Evolutionary conservation across 768 basidiomycete genomes (phyloP).

Genomic region (Pseudohyphozyma bogoriensis): DNA sequence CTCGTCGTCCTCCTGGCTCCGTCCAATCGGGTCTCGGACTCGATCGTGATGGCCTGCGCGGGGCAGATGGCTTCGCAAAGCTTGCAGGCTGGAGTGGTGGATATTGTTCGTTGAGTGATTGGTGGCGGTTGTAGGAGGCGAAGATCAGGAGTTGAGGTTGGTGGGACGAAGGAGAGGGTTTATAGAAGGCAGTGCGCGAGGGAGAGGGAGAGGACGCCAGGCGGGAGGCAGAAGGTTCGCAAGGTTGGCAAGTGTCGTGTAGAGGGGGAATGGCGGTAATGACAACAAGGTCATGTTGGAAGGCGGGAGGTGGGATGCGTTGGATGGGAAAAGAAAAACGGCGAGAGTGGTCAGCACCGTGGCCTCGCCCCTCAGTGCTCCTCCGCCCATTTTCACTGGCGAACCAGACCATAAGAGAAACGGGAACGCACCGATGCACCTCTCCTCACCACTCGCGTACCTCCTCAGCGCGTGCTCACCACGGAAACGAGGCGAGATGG

Average conservation of each 20-base stretch:
- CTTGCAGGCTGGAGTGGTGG: slow-evolving; percentile 65
- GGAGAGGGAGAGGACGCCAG: neutral
- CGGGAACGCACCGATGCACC: slow-evolving; percentile 76
- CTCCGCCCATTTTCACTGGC: too few relatives aligned
- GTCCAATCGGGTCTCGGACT: slow-evolving; percentile 90
- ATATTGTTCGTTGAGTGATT: neutral
- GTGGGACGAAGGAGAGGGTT: too few relatives aligned
- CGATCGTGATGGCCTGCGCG: slow-evolving; percentile 97
- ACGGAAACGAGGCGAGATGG: slow-evolving; percentile 91
- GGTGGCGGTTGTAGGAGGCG: neutral
- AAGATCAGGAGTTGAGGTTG: neutral
- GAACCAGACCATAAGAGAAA: neutral
- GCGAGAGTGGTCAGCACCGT: too few relatives aligned
- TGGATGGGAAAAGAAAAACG: too few relatives aligned
- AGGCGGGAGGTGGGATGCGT: too few relatives aligned
- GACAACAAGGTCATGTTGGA: too few relatives aligned
- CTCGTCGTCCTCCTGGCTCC: slow-evolving; percentile 93
- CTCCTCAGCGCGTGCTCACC: slow-evolving; percentile 94
- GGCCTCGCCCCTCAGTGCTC: too few relatives aligned
- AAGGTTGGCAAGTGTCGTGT: too few relatives aligned
- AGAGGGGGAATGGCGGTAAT: too few relatives aligned
- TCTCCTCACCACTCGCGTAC: slow-evolving; percentile 95
- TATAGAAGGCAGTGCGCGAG: neutral
- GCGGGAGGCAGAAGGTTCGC: too few relatives aligned
- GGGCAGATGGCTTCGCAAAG: slow-evolving; percentile 99